Evolutionary conservation across 306 rosid species (phyloP).

Genomic region (Clitoria ternatea): DNA sequence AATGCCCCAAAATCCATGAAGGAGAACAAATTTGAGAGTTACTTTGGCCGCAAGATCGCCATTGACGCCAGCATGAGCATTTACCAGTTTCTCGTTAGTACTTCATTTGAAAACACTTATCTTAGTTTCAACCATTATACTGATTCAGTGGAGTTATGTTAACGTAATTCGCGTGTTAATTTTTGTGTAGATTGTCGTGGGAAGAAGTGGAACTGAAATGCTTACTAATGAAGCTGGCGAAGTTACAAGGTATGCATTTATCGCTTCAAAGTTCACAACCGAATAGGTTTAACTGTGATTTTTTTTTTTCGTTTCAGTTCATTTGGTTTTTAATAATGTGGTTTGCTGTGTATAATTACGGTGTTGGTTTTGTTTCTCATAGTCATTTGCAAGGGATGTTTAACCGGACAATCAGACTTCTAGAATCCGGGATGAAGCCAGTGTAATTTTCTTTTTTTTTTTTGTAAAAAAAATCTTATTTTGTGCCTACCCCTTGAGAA

Average conservation of each 20-base stretch:
- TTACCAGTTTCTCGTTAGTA: conserved; percentile 85
- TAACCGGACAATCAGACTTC: conserved; percentile 83
- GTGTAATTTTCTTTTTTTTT: conserved; percentile 37
- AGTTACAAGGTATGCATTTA: conserved; percentile 70
- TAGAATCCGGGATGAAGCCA: conserved; percentile 95
- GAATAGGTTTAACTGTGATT: background rate
- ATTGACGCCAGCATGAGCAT: conserved; percentile 99
- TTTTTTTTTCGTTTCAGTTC: conserved; percentile 4
- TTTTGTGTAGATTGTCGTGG: conserved; percentile 84
- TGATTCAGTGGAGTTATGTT: background rate
- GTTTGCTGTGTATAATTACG: background rate
- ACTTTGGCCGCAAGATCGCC: conserved; percentile 93
- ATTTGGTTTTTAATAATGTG: background rate
- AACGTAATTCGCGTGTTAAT: background rate
- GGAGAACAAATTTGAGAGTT: conserved; percentile 90
- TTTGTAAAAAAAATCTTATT: background rate
- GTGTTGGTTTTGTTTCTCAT: conserved; percentile 26
- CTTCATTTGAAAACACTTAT: background rate
- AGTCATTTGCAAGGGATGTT: conserved; percentile 99
- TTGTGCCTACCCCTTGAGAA: background rate
- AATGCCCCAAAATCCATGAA: conserved; percentile 92
- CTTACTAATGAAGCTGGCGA: conserved; percentile 98
- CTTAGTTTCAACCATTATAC: background rate
- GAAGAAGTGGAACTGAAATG: conserved; percentile 92
- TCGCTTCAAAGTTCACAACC: background rate